Conservation (phyloP, 163 green algal species). For the Smithsoniella earleae region DNA sequence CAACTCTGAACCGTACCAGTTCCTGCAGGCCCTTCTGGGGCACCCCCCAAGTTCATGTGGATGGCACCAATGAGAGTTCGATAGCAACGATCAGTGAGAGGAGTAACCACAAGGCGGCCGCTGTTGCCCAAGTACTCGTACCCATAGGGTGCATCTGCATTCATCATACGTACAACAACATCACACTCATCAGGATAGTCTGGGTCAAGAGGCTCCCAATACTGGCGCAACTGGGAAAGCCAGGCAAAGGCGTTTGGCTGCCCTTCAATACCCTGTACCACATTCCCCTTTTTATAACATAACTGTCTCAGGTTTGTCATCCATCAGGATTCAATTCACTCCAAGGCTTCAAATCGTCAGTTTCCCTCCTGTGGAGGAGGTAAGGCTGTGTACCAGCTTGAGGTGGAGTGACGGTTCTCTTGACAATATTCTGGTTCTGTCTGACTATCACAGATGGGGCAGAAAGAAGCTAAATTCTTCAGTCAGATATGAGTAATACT, state of each 20-base stretch:
- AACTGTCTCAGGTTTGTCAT: no score
- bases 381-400: no score
- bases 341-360: no score
- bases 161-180: slow-evolving; percentile 72
- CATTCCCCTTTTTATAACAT: no score
- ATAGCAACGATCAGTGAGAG: slow-evolving; percentile 58
- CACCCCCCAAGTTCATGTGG: slow-evolving; percentile 71
- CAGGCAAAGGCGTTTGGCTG: slow-evolving; percentile 61
- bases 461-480: no score
- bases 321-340: no score
- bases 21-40: slow-evolving; percentile 59
- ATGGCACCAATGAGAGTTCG: slow-evolving; percentile 75
- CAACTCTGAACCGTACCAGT: slow-evolving; percentile 18
- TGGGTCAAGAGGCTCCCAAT: slow-evolving; percentile 55
- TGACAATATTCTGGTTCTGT: no score
- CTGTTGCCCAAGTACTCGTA: slow-evolving; percentile 55
- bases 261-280: slow-evolving; percentile 48
- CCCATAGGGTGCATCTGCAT: slow-evolving; percentile 50
- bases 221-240: slow-evolving; percentile 66
- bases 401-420: no score
- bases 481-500: no score
- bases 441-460: no score
- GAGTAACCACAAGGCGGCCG: slow-evolving; percentile 46
- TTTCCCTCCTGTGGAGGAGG: no score
- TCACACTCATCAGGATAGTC: not conserved